phyloP scores from a whole-genome alignment of 2,329 filamentous ascomycete species.

The Fusarium globosum region DNA sequence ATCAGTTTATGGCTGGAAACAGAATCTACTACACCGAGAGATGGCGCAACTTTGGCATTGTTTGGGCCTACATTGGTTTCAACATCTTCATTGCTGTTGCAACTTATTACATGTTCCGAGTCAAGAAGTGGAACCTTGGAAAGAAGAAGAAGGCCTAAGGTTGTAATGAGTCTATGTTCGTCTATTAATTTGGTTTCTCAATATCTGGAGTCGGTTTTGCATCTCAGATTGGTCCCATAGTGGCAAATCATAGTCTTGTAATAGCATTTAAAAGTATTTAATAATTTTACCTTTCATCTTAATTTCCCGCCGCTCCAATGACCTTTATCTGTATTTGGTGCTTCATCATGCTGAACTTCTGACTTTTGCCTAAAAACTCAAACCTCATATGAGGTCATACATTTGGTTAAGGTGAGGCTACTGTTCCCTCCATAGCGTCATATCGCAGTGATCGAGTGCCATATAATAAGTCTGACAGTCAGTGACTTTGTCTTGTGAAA shows the following conservation, averaged over 20 bases:
- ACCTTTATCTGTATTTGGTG: not conserved
- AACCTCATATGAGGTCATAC: too few species aligned
- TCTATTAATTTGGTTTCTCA: not conserved
- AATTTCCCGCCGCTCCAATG: accelerated
- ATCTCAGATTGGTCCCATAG: not conserved
- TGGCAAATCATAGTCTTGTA: not conserved
- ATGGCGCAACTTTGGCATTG: conserved; percentile 33
- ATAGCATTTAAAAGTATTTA: not conserved
- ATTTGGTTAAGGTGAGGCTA: too few species aligned
- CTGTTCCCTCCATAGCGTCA: too few species aligned
- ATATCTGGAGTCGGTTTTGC: not conserved
- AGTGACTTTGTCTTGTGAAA: not conserved
- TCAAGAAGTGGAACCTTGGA: conserved; percentile 36
- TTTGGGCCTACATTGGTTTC: conserved; percentile 32
- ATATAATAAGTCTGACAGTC: not conserved
- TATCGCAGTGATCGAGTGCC: not conserved
- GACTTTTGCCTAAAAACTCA: not conserved
- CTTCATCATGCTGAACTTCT: accelerated
- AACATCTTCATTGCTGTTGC: conserved; percentile 29
- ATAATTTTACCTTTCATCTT: not conserved
- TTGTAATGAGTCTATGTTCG: not conserved
- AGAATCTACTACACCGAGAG: conserved; percentile 31
- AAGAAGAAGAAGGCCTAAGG: conserved; percentile 30
- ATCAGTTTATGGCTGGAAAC: conserved; percentile 32
- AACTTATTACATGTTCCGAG: conserved; percentile 33